Conservation (phyloP, 164 flowering plant species). For the Malania oleifera region DNA sequence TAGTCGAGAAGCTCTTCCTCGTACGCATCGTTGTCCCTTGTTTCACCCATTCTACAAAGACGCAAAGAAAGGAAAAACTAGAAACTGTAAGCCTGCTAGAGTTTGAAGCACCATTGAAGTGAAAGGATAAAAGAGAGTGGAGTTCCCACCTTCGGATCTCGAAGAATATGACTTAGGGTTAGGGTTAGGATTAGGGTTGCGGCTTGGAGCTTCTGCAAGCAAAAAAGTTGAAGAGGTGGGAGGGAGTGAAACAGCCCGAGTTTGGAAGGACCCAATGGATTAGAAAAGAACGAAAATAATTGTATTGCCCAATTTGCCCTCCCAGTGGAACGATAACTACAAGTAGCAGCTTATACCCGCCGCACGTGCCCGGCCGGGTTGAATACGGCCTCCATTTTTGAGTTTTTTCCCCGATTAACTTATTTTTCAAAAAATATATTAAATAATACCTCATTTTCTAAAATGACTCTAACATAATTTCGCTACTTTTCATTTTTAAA, state of each 20-base stretch:
- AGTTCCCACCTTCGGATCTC: slow-evolving; percentile 7
- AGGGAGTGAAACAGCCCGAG: not conserved
- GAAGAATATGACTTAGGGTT: not conserved
- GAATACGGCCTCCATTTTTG: too few species aligned
- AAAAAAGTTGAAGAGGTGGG: slow-evolving; percentile 19
- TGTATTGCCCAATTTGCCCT: too few species aligned
- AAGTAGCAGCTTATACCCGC: too few species aligned
- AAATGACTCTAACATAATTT: too few species aligned
- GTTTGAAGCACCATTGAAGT: not conserved
- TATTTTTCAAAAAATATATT: too few species aligned
- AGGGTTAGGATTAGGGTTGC: slow-evolving; percentile 28
- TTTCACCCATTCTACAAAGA: slow-evolving; percentile 55
- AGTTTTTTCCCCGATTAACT: too few species aligned
- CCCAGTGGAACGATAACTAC: too few species aligned
- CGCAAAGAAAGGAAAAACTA: not conserved
- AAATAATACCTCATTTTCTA: too few species aligned
- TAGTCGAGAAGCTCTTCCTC: slow-evolving; percentile 99
- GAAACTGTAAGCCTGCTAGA: slow-evolving; percentile 3
- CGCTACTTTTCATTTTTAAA: too few species aligned
- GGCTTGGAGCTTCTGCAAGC: slow-evolving; percentile 31
- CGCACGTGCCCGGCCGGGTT: too few species aligned
- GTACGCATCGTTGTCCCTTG: slow-evolving; percentile 75
- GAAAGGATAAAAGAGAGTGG: not conserved
- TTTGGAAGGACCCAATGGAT: too few species aligned
- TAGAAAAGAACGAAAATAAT: too few species aligned